Evolutionary conservation across 139 green algal genomes (phyloP).

Genomic region (Tetradesmus lagerheimii): DNA sequence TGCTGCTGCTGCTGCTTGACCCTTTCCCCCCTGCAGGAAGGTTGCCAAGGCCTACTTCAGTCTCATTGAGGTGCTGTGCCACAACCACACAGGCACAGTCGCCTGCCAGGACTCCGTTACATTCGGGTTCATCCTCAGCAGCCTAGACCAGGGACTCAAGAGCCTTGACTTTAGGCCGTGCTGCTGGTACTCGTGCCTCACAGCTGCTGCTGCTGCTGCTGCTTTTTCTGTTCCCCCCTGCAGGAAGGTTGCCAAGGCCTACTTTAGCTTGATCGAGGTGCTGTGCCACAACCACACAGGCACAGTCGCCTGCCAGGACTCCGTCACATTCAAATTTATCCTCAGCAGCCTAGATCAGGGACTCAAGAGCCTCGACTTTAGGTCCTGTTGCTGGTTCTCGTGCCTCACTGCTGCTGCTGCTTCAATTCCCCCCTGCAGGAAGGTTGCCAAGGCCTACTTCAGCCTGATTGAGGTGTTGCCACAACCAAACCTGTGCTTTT

Average conservation of each 20-base stretch:
- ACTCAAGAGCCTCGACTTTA: too few species aligned
- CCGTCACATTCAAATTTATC: conserved; percentile 90
- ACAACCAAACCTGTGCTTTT: conserved; percentile 88
- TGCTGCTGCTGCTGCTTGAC: not conserved
- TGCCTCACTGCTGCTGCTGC: not conserved
- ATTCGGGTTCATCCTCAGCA: conserved; percentile 89
- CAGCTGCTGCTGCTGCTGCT: not conserved
- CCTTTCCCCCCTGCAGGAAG: conserved; percentile 46
- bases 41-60: conserved; percentile 87
- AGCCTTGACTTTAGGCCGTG: too few species aligned
- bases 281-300: conserved; percentile 86
- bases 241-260: conserved; percentile 80
- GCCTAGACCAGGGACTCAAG: conserved; percentile 88
- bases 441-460: conserved; percentile 88
- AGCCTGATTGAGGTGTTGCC: conserved; percentile 90
- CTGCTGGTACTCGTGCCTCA: too few species aligned
- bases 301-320: conserved; percentile 74
- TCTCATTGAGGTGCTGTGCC: conserved; percentile 91
- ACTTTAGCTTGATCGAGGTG: conserved; percentile 93
- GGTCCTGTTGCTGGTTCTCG: too few species aligned
- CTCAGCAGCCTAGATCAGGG: conserved; percentile 82
- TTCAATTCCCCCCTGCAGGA: conserved; percentile 4
- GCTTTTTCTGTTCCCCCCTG: not conserved
- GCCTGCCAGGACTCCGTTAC: conserved; percentile 78
- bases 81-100: conserved; percentile 78